These are phyloP conservation scores for Candida albicans DNA, from an alignment of 1,139 yeast species.

Conservation along the genomic window DNA sequence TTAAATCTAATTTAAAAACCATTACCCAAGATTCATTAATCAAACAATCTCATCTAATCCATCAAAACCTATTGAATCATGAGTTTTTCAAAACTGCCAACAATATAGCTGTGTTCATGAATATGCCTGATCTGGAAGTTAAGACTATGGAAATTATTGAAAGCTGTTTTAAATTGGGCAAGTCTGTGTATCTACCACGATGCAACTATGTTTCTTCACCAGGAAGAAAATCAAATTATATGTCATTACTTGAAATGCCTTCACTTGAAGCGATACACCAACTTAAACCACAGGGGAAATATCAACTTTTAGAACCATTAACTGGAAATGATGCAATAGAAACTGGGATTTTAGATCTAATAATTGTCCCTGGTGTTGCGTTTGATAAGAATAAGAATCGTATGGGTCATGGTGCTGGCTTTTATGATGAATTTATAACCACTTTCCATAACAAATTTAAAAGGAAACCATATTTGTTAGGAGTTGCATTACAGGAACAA, in stretches of 20 bases:
- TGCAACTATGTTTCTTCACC: conserved; percentile 29
- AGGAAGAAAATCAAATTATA: conserved; percentile 43
- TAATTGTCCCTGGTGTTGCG: conserved; percentile 86
- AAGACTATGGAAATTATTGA: conserved; percentile 53
- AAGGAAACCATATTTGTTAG: conserved; percentile 50
- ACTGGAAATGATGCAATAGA: conserved; percentile 36
- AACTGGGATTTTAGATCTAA: conserved; percentile 57
- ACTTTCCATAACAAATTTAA: conserved; percentile 41
- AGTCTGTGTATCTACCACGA: conserved; percentile 51
- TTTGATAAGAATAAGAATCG: conserved; percentile 58
- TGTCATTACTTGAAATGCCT: conserved; percentile 57
- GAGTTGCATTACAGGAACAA: conserved; percentile 72
- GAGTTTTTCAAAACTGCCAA: conserved; percentile 44
- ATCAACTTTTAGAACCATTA: conserved; percentile 66
- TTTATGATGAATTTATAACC: conserved; percentile 75
- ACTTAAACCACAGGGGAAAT: conserved; percentile 69
- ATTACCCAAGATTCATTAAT: conserved; percentile 17
- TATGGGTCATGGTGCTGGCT: conserved; percentile 93
- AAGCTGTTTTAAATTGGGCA: conserved; percentile 46
- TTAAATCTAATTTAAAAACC: conserved; percentile 19
- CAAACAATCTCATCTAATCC: conserved; percentile 25
- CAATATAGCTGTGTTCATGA: conserved; percentile 63
- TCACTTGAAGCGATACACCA: conserved; percentile 40
- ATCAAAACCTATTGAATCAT: conserved; percentile 27
- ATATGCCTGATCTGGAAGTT: conserved; percentile 64